Conservation (phyloP, 345 rosid genomes). For the Acer yangbiense region DNA sequence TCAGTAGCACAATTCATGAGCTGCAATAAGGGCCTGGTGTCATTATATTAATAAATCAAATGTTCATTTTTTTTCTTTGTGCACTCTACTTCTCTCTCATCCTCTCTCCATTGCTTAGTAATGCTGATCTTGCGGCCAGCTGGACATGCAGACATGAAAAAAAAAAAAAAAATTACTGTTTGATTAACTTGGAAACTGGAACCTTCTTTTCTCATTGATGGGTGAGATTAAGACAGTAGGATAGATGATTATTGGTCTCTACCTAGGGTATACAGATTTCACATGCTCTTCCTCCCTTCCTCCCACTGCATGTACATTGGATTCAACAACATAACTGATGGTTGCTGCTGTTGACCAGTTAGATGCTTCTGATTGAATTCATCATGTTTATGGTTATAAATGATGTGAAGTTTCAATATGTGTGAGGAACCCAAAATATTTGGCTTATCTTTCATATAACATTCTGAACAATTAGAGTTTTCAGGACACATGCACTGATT, state of each 20-base stretch:
- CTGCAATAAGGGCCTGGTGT: neutral
- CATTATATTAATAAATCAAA: neutral
- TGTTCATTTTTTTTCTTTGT: neutral
- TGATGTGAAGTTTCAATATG: neutral
- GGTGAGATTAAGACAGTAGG: neutral
- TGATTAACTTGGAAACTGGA: neutral
- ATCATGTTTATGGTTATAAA: neutral
- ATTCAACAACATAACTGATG: neutral
- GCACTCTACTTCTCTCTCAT: neutral
- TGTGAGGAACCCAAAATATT: neutral
- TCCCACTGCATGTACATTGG: neutral
- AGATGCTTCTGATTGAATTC: neutral
- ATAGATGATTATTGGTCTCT: neutral
- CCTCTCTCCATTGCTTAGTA: neutral
- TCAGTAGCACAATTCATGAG: neutral
- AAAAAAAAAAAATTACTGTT: neutral
- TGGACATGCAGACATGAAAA: neutral
- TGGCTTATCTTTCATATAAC: neutral
- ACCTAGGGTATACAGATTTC: neutral
- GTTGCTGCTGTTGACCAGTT: neutral
- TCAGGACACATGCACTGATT: constrained; percentile 13
- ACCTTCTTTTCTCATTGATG: constrained; percentile 1
- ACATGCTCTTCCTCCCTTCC: neutral
- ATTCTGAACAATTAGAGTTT: neutral
- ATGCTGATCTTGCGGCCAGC: neutral